Evolutionary conservation across 1,284 basidiomycete genomes (phyloP), one percentile per base, ranked within the genome.

Genomic region (Neolentinus lepideus): DNA sequence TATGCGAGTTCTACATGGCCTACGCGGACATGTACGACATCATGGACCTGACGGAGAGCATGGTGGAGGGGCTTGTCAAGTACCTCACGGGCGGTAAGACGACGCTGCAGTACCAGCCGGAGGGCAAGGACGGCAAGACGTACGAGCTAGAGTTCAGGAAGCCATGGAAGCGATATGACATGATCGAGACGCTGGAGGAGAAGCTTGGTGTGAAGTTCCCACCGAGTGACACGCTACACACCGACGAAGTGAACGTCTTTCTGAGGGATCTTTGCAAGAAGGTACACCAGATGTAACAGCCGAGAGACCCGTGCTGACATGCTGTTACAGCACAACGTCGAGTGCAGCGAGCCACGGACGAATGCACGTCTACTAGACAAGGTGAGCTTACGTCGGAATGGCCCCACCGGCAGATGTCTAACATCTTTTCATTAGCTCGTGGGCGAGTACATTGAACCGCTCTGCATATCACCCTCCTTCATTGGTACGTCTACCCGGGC

Each of bases 1-100:
- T 98, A 73, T 99, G 96, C 81, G 96, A 99, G 77, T 99, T 99
- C 75, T 99, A 99, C 72, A 99, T 99, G 96, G 96, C 96, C 26
- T 99, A 98, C 68, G 96, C 96, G 60, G 96, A 99, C 73, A 97
- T 98, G 94, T 92, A 95, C 77, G 97, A 99, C 69, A 62, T 99
- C 59, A 98, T 99, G 96, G 95, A 98, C 57, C 82, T 99, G 61
- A 99, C 96, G 35, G 97, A 99, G 75, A 75, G 76, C 51, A 80
- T 99, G 78, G 72, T 98, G 38, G 92, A 94, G 66, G 93, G 95
- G 3, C 75, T 99, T 69, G 96, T 98, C 68, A 92, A 90, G 81
- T 84, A 81, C 64, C 73, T 99, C 56, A 97, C 85, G 0, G 83
- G 85, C 48, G 93, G 94, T 12, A 79, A 78, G 63, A 94, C 92